Percentiles rank a stretch among this genome's conserved stretches.
Conservation (phyloP, 306 rosid genomes). For the Hippophae tibetana region DNA sequence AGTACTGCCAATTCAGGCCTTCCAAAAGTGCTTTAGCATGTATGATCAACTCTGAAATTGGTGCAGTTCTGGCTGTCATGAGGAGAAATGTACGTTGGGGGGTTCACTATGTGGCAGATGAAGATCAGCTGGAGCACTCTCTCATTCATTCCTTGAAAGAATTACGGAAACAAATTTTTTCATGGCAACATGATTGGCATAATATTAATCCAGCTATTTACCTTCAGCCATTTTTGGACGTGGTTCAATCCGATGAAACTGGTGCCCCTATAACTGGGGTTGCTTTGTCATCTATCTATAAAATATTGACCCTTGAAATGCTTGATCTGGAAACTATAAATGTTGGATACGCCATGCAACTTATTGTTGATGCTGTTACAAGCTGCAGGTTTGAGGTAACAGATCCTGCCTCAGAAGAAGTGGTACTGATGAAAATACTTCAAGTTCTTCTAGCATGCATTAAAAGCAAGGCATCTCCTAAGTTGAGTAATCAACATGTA, state of each 20-base stretch:
- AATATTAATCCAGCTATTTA: slow-evolving; percentile 75
- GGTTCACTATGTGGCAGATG: slow-evolving; percentile 79
- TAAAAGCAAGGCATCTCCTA: slow-evolving; percentile 86
- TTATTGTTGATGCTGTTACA: slow-evolving; percentile 91
- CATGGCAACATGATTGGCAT: slow-evolving; percentile 93
- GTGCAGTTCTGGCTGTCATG: slow-evolving; percentile 95
- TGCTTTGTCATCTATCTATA: slow-evolving; percentile 85
- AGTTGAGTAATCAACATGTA: slow-evolving; percentile 95
- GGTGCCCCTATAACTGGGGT: slow-evolving; percentile 93
- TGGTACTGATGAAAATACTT: slow-evolving; percentile 86
- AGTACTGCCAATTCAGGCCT: slow-evolving; percentile 54
- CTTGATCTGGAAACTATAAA: slow-evolving; percentile 77
- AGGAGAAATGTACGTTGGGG: slow-evolving; percentile 98
- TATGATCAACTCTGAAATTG: slow-evolving; percentile 90
- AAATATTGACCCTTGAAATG: slow-evolving; percentile 81
- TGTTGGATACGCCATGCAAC: slow-evolving; percentile 83
- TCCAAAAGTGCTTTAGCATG: slow-evolving; percentile 68
- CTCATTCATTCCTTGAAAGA: slow-evolving; percentile 82
- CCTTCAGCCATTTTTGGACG: slow-evolving; percentile 93
- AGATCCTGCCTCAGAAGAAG: slow-evolving; percentile 94
- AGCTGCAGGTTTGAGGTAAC: slow-evolving; percentile 95
- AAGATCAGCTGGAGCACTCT: slow-evolving; percentile 91
- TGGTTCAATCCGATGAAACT: slow-evolving; percentile 89
- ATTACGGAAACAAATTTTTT: slow-evolving; percentile 72
- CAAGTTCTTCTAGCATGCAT: slow-evolving; percentile 95